A percentile compares a stretch with the other conserved stretches of the same genome.
Evolutionary conservation across 139 green algal genomes (phyloP).

Genomic region (Gonium pectorale): DNA sequence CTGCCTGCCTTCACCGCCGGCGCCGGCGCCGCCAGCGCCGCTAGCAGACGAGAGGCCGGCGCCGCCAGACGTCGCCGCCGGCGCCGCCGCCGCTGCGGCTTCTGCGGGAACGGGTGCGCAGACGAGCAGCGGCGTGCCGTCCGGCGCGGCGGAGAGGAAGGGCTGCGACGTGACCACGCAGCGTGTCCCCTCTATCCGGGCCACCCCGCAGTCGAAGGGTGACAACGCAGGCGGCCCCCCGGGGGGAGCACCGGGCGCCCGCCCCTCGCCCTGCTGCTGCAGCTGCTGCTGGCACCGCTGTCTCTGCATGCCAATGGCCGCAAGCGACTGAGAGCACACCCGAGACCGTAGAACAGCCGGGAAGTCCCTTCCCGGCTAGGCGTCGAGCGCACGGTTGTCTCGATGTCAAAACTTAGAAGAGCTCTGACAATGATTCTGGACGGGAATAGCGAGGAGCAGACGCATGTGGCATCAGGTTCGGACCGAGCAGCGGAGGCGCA

Average conservation of each 20-base stretch:
- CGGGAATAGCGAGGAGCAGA: too few relatives aligned
- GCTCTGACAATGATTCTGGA: too few relatives aligned
- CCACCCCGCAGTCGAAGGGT: background rate
- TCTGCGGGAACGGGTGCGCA: background rate
- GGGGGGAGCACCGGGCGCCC: too few relatives aligned
- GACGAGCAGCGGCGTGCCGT: slow-evolving; percentile 19
- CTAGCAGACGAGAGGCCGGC: background rate
- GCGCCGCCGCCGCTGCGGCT: background rate
- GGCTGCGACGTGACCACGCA: slow-evolving; percentile 1
- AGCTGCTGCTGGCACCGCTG: background rate
- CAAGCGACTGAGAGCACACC: too few relatives aligned
- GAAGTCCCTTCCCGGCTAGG: too few relatives aligned
- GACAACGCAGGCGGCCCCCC: background rate
- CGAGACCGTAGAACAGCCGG: too few relatives aligned
- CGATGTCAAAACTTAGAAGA: too few relatives aligned
- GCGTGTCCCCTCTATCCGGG: background rate
- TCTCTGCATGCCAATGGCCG: too few relatives aligned
- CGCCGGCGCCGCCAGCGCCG: background rate
- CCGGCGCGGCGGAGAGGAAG: slow-evolving; percentile 2
- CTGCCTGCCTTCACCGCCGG: too few relatives aligned
- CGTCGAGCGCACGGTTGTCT: too few relatives aligned
- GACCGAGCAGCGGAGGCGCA: too few relatives aligned
- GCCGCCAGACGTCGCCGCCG: background rate
- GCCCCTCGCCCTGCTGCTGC: background rate
- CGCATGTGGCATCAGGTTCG: too few relatives aligned